Base-by-base conservation (phyloP, 768 basidiomycete genomes). In the Lentinula sp. region DNA sequence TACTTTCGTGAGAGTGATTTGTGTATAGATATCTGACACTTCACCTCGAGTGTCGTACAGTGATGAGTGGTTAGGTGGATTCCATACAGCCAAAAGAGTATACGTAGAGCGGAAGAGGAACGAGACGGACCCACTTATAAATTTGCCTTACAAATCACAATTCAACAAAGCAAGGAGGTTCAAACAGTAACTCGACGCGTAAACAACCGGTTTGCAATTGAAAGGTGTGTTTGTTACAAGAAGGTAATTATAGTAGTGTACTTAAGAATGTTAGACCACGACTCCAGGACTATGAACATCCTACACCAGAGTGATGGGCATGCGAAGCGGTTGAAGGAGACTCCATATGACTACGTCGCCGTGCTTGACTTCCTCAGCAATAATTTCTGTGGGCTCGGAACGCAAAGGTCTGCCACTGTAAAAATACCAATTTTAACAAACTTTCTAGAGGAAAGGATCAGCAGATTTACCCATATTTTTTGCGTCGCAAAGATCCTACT, bases 11-110 rank as follows among this genome's bases (percentile, higher is more conserved):
- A 57, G 45, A 28, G 28, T 28, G 28, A 57, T 59, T 59, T 41
- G 33, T 36, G 41, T 23, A 5, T 12, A 33, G 48, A 58, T 39
- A n/a, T 28, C 16, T 36, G 50, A 56, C 53, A n/a, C 65, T 66
- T 64, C 65, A 65, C 58, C 41, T 58, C 39, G 63, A 39, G 55
- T 61, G 60, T 60, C 48, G 63, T 56, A 56, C 32, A 49, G 53
- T 57, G 37, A 52, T 59, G 56, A 43, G 12, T 57, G 33, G 71
- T 70, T 75, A 77, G 65, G 69, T 69, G 69, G 73, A 66, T 74
- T 73, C 78, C 79, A 81, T 81, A 67, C 77, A 79, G 72, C 41
- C 41, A 56, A 33, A 41, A 23, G 28, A 33, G 36, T 23, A n/a
- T 23, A 9, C 35, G 37, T 42, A 8, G 36, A 7, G 55, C 18